Conservation (phyloP, 306 rosid species). For the Carpinus viminea region DNA sequence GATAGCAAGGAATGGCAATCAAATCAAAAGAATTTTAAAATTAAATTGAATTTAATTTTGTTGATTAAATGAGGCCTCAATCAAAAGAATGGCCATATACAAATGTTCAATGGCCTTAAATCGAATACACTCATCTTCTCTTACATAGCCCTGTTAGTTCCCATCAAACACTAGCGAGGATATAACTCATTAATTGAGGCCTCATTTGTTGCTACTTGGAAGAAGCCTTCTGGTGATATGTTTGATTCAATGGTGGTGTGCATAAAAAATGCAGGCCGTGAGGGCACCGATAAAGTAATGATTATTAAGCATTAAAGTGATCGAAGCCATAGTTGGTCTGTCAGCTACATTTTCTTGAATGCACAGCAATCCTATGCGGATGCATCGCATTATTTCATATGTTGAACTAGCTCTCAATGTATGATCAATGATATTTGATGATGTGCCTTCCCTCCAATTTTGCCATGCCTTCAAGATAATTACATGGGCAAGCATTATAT, state of each 20-base stretch:
- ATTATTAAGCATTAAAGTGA: constrained; percentile 43
- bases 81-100: too few relatives aligned
- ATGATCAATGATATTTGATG: constrained; percentile 8
- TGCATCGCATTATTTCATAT: constrained; percentile 37
- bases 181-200: neutral
- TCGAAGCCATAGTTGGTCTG: constrained; percentile 52
- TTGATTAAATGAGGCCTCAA: too few relatives aligned
- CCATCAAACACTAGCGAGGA: too few relatives aligned
- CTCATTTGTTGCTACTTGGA: neutral
- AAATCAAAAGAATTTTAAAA: too few relatives aligned
- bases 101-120: too few relatives aligned
- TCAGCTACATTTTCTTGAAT: constrained; percentile 45
- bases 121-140: too few relatives aligned
- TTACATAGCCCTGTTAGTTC: too few relatives aligned
- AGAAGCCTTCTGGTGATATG: too few relatives aligned
- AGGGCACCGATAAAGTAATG: constrained; percentile 32
- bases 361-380: constrained; percentile 62
- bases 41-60: too few relatives aligned
- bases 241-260: neutral
- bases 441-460: constrained; percentile 18
- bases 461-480: constrained; percentile 24
- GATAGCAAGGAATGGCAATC: too few relatives aligned
- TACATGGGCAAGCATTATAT: neutral
- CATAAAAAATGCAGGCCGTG: constrained; percentile 39
- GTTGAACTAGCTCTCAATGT: neutral